Evolutionary conservation across 2,329 filamentous ascomycete species (phyloP), one percentile per base, ranked within the genome.

Genomic region (Venturia nashicola): DNA sequence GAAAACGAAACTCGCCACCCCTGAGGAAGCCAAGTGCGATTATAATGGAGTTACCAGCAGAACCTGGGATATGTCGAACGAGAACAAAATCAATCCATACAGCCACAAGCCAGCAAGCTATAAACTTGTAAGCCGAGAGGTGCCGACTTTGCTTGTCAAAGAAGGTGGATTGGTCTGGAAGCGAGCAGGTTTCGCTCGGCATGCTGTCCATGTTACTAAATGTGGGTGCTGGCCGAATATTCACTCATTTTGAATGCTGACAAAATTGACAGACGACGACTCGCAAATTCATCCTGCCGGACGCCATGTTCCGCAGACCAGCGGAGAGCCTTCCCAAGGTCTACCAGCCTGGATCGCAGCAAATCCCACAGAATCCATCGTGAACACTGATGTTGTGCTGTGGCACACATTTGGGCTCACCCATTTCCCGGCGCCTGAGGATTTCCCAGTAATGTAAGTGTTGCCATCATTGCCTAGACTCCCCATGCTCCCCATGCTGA

Each of bases 361-460:
- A 32, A 84, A 91, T 66, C 86, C 88, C 14, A 77, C 77, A 57
- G 84, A 83, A 65, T 82, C 79, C 34, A 86, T 96, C 68, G 89
- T 88, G 64, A 88, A 96, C 78, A 89, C 86, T 0, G 90, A 97
- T 72, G 78, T 96, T 39, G 91, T 97, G 1, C 82, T 96, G 18
- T 97, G 91, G 91, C 91, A 96, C 76, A 96, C 91, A 0, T 97
- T 96, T 71, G 92, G 92, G 43, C 80, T 96, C 43, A 93, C 88
- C 0, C 92, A 96, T 73, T 93, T 96, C 79, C 91, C 92, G 0
- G 79, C 89, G 0, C 91, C 91, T 0, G 92, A 97, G 72, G 92
- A 96, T 75, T 96, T 90, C 78, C 92, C 92, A 39, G 81, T 96
- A 69, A 96, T 96, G 91, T 51, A 60, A 60, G 59, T 60, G 5